Percentiles rank a stretch among this genome's conserved stretches.
These are phyloP conservation scores for Acacia melanoxylon DNA, from an alignment of 306 rosid species.

Conservation along the genomic window DNA sequence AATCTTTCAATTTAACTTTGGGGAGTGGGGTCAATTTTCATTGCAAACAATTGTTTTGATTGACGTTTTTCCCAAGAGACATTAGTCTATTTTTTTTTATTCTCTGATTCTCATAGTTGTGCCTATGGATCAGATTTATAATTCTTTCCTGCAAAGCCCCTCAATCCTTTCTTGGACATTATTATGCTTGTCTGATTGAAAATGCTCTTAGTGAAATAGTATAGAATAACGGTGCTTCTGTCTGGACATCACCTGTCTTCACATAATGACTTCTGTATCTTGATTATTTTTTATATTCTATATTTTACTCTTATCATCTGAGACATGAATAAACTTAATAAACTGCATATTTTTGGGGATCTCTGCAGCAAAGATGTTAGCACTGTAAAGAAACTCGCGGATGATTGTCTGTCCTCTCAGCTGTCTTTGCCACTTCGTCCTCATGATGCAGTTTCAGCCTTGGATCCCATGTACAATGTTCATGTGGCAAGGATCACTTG, in stretches of 20 bases:
- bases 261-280: conserved; percentile 8
- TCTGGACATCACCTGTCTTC: conserved; percentile 16
- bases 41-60: conserved; percentile 2
- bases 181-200: conserved; percentile 12
- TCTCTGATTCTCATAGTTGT: background rate
- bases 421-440: conserved; percentile 91
- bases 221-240: background rate
- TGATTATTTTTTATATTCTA: background rate
- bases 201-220: conserved; percentile 14
- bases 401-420: conserved; percentile 80
- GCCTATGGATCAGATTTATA: background rate
- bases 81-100: no score
- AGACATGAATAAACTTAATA: background rate
- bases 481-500: conserved; percentile 83
- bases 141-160: conserved; percentile 10
- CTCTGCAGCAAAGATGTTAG: conserved; percentile 90
- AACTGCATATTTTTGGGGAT: conserved; percentile 21
- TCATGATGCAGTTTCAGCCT: conserved; percentile 97
- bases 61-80: background rate
- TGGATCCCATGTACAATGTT: conserved; percentile 97
- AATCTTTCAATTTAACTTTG: background rate
- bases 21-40: conserved; percentile 11
- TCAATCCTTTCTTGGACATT: background rate
- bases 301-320: conserved; percentile 23
- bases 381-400: conserved; percentile 90